Conservation (phyloP, 345 rosid species). For the Ceriops tagal region DNA sequence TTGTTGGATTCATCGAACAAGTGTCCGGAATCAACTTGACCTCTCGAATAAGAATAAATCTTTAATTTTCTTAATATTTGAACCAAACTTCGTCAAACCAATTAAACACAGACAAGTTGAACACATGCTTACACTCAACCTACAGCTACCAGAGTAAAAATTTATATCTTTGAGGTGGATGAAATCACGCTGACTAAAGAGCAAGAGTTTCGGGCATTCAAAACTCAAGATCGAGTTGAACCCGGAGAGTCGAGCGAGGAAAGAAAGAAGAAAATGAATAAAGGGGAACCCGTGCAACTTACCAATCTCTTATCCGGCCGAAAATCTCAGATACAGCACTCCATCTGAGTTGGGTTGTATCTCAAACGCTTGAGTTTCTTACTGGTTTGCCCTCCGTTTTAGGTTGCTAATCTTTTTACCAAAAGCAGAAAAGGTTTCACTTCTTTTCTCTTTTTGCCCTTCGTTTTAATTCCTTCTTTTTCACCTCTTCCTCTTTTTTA, state of each 20-base stretch:
- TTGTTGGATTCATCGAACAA: conserved; percentile 10
- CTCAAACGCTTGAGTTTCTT: no score
- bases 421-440: no score
- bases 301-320: no score
- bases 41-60: conserved; percentile 14
- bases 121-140: conserved; percentile 15
- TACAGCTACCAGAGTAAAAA: conserved; percentile 8
- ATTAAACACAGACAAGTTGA: conserved; percentile 9
- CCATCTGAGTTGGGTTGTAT: no score
- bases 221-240: conserved; percentile 16
- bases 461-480: no score
- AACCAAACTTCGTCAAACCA: conserved; percentile 25
- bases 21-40: conserved; percentile 29
- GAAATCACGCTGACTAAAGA: conserved; percentile 17
- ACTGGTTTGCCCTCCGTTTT: background rate
- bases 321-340: no score
- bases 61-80: conserved; percentile 14
- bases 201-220: background rate
- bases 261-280: conserved; percentile 22
- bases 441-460: no score
- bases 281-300: conserved; percentile 4
- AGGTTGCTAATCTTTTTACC: no score
- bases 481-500: no score
- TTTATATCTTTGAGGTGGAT: background rate
- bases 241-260: background rate